Conservation (phyloP, 2,329 filamentous ascomycete species). For the Alternaria metachromatica region DNA sequence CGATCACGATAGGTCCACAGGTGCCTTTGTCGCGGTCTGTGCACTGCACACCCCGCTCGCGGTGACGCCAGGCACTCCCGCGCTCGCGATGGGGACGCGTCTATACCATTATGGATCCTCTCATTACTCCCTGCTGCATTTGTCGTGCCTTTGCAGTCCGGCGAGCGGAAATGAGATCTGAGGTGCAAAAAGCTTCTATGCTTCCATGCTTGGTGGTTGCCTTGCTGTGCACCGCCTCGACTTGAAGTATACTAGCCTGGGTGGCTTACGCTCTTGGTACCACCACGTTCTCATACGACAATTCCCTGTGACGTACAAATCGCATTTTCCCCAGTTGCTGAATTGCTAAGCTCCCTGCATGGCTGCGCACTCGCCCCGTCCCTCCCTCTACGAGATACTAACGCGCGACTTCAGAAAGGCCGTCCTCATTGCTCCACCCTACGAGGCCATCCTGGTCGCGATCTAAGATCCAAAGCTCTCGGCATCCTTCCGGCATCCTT, state of each 20-base stretch:
- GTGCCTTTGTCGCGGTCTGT: neutral
- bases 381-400: neutral
- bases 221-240: neutral
- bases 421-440: neutral
- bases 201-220: neutral
- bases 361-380: neutral
- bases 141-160: neutral
- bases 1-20: neutral
- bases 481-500: neutral
- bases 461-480: neutral
- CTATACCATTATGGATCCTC: neutral
- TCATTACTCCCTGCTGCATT: neutral
- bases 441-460: neutral
- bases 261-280: neutral
- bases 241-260: neutral
- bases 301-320: neutral
- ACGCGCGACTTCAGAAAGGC: neutral
- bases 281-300: neutral
- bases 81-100: neutral
- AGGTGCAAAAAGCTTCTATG: neutral
- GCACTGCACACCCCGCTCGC: neutral
- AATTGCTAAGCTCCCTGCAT: neutral
- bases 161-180: neutral
- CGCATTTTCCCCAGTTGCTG: neutral
- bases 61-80: neutral